Conservation (phyloP, 768 basidiomycete genomes). For the Hygrocybe punicea region DNA sequence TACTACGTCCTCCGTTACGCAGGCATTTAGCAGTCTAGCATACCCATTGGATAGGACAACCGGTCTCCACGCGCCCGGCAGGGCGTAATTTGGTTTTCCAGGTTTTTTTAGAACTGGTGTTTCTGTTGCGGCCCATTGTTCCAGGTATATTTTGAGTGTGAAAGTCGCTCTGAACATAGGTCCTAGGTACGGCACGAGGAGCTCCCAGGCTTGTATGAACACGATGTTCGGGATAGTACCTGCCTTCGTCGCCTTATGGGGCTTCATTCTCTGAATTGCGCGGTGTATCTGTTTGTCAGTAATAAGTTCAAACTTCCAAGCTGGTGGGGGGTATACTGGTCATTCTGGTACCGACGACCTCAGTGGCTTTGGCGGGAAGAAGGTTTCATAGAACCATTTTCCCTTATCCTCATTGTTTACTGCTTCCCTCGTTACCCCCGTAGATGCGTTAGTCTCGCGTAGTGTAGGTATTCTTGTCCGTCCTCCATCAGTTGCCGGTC, state of each 20-base stretch:
- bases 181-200: conserved; percentile 25
- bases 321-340: conserved; percentile 26
- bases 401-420: conserved; percentile 6
- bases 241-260: conserved; percentile 37
- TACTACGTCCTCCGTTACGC: conserved; percentile 17
- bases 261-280: conserved; percentile 26
- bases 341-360: conserved; percentile 1
- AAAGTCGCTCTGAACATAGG: conserved; percentile 31
- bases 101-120: conserved; percentile 36
- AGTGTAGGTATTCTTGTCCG: conserved; percentile 1
- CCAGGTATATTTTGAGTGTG: too few species aligned
- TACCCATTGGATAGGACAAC: conserved; percentile 23
- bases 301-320: conserved; percentile 15
- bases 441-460: neutral
- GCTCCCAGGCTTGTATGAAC: conserved; percentile 20
- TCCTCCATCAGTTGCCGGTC: conserved; percentile 4
- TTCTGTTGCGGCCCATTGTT: conserved; percentile 22
- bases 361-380: conserved; percentile 28
- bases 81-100: conserved; percentile 31
- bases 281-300: conserved; percentile 24
- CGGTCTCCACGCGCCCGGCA: conserved; percentile 32
- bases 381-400: conserved; percentile 10
- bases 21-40: neutral
- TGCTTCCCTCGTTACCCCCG: neutral
- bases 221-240: too few species aligned